Conservation (phyloP, 257 asterid species). For the Nicotiana tabacum region DNA sequence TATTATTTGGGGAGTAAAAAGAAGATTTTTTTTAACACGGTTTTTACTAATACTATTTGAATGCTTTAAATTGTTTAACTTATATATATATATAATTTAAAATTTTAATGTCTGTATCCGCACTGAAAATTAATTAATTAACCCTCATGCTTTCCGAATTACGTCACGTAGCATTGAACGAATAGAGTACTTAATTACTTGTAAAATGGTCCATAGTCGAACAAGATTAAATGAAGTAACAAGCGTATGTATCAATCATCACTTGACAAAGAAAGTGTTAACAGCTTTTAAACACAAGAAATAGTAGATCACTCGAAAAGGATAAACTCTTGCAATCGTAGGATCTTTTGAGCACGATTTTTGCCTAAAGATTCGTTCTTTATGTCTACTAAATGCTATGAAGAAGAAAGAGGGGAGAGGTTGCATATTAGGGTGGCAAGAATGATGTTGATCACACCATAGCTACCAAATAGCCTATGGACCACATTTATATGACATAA, state of each 20-base stretch:
- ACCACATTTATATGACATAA: conserved; percentile 22
- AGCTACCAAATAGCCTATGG: conserved; percentile 41
- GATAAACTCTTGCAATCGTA: background rate
- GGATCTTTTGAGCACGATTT: background rate
- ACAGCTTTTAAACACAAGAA: background rate
- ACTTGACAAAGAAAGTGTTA: background rate
- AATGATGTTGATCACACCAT: conserved; percentile 36
- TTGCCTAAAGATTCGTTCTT: background rate
- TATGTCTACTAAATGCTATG: background rate
- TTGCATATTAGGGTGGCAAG: background rate
- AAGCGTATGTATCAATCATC: background rate
- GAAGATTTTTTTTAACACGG: too few relatives aligned
- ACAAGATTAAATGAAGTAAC: background rate
- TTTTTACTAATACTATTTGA: too few relatives aligned
- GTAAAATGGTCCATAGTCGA: background rate
- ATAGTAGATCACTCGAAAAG: background rate
- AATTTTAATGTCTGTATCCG: too few relatives aligned
- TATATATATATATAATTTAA: too few relatives aligned
- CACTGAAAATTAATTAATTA: too few relatives aligned
- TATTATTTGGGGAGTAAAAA: too few relatives aligned
- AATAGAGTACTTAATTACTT: too few relatives aligned
- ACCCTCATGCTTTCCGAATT: too few relatives aligned
- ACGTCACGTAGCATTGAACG: too few relatives aligned
- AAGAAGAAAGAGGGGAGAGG: background rate
- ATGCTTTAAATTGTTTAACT: too few relatives aligned